phyloP scores from a whole-genome alignment of 305 asterid species.

The Fraxinus sp. region DNA sequence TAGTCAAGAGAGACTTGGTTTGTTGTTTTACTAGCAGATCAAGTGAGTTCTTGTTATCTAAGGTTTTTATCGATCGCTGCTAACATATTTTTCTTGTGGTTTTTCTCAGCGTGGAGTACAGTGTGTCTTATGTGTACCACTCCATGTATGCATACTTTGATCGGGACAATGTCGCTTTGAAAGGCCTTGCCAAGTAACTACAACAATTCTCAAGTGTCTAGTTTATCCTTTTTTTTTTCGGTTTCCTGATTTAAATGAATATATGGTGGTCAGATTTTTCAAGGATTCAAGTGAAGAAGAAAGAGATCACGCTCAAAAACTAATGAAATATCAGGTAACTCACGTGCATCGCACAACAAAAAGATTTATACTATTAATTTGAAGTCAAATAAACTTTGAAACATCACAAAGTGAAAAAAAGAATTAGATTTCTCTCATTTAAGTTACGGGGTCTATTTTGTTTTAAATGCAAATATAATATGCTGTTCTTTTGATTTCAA shows the following conservation, averaged over 20 bases:
- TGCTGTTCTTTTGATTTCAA: not conserved
- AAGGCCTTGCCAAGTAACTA: slow-evolving; percentile 82
- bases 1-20: too few relatives aligned
- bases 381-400: not conserved
- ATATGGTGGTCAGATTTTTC: slow-evolving; percentile 37
- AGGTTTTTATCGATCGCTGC: not conserved
- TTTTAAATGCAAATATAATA: not conserved
- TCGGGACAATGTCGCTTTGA: slow-evolving; percentile 74
- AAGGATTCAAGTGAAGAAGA: slow-evolving; percentile 18
- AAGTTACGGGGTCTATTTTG: not conserved
- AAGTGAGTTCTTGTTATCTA: not conserved
- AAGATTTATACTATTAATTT: not conserved
- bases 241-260: slow-evolving; percentile 5
- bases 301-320: slow-evolving; percentile 4
- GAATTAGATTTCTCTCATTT: not conserved
- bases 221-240: not conserved
- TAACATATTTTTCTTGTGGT: slow-evolving; percentile 12
- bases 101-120: slow-evolving; percentile 69
- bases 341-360: not conserved
- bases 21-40: too few relatives aligned
- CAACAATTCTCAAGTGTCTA: not conserved
- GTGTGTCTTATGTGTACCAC: slow-evolving; percentile 70
- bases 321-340: slow-evolving; percentile 8
- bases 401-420: not conserved
- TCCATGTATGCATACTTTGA: slow-evolving; percentile 73